phyloP scores from a whole-genome alignment of 495 filamentous ascomycete genomes.

The Tuber umbilicatum region DNA sequence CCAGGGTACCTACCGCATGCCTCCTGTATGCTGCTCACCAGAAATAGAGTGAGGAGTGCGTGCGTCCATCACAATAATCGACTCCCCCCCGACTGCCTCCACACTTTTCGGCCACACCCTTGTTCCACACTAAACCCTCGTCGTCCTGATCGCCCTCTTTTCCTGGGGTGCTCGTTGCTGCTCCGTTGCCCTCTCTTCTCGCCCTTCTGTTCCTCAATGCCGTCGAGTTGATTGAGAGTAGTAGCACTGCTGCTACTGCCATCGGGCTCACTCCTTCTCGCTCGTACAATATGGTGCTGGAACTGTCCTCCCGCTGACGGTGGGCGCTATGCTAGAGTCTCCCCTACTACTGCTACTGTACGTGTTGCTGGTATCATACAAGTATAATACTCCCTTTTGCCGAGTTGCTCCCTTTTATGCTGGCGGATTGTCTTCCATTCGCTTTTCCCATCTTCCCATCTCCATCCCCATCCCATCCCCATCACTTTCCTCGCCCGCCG shows the following conservation, averaged over 20 bases:
- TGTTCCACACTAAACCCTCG: conserved; percentile 30
- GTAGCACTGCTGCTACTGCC: background rate
- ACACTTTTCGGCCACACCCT: conserved; percentile 31
- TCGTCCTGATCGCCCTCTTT: conserved; percentile 24
- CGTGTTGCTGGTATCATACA: background rate
- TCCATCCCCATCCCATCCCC: background rate
- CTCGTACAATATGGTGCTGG: background rate
- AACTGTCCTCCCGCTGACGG: background rate
- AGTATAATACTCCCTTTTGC: background rate
- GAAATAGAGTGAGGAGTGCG: conserved; percentile 25
- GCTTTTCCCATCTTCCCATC: background rate
- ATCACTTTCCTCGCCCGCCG: background rate
- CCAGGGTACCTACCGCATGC: background rate
- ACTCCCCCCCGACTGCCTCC: conserved; percentile 20
- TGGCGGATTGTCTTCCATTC: background rate
- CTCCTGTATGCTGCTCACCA: conserved; percentile 11
- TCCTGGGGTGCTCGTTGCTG: conserved; percentile 10
- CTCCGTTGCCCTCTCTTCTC: conserved; percentile 9
- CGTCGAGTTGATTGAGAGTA: background rate
- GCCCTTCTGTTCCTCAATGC: background rate
- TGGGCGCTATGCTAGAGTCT: background rate
- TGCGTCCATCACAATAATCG: conserved; percentile 19
- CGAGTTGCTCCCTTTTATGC: background rate
- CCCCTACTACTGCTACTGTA: background rate
- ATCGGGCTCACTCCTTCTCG: background rate